Evolutionary conservation across 495 filamentous ascomycete species (phyloP).

Genomic region (Rusavskia elegans): DNA sequence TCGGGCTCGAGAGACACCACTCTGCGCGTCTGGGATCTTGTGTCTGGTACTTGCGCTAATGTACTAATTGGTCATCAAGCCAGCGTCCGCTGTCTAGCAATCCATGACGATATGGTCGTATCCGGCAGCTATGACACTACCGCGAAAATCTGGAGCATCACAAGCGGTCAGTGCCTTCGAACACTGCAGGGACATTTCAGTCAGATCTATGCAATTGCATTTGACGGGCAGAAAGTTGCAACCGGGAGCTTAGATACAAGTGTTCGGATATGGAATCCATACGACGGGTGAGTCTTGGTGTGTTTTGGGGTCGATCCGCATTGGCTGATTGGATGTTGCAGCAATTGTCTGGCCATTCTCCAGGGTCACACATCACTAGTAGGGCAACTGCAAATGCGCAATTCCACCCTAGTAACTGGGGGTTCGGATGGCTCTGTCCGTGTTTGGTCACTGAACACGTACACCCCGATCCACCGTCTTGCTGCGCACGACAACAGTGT

Average conservation of each 20-base stretch:
- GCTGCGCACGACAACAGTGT: constrained; percentile 98
- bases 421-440: constrained; percentile 91
- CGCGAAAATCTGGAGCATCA: constrained; percentile 93
- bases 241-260: constrained; percentile 95
- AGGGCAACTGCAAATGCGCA: constrained; percentile 91
- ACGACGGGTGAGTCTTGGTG: constrained; percentile 48
- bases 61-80: constrained; percentile 94
- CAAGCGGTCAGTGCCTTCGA: constrained; percentile 75
- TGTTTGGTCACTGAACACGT: constrained; percentile 83
- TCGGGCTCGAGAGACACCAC: constrained; percentile 94
- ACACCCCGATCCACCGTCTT: constrained; percentile 78
- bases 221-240: constrained; percentile 84
- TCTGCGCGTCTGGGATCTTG: constrained; percentile 86
- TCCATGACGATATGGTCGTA: constrained; percentile 88
- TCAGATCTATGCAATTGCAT: constrained; percentile 97
- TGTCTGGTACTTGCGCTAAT: constrained; percentile 69
- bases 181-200: constrained; percentile 94
- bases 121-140: constrained; percentile 96
- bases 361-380: constrained; percentile 96
- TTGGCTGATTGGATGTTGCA: constrained; percentile 13
- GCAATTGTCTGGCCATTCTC: constrained; percentile 74
- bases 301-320: background rate
- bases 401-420: constrained; percentile 86
- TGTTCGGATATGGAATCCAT: constrained; percentile 91
- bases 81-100: constrained; percentile 87